Evolutionary conservation across 2,329 filamentous ascomycete genomes (phyloP).

Genomic region (Pochonia chlamydosporia): DNA sequence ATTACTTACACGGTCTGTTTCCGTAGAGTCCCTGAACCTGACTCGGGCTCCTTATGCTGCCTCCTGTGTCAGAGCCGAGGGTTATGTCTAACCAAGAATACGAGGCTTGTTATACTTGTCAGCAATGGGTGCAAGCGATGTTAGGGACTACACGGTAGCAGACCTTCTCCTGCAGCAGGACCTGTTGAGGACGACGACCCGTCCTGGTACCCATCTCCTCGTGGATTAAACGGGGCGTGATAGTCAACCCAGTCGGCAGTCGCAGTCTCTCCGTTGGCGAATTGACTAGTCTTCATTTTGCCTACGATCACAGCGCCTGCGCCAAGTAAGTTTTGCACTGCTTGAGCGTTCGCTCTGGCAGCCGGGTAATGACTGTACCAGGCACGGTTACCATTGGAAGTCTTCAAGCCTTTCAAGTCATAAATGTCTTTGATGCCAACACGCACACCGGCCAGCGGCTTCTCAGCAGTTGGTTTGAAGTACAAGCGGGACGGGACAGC

Average conservation of each 20-base stretch:
- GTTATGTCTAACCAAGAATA: slow-evolving; percentile 41
- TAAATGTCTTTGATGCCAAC: slow-evolving; percentile 56
- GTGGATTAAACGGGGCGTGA: slow-evolving; percentile 34
- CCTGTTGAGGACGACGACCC: slow-evolving; percentile 35
- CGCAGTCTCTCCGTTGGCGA: slow-evolving; percentile 33
- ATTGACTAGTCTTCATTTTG: slow-evolving; percentile 39
- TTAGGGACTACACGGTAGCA: neutral
- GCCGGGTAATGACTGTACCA: slow-evolving; percentile 48
- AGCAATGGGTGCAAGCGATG: neutral
- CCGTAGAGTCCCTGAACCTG: slow-evolving; percentile 38
- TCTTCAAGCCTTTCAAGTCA: slow-evolving; percentile 48
- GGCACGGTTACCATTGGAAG: slow-evolving; percentile 48
- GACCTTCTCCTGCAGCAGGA: slow-evolving; percentile 10
- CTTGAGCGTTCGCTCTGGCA: slow-evolving; percentile 38
- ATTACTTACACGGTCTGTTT: slow-evolving; percentile 31
- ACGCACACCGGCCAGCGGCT: slow-evolving; percentile 50
- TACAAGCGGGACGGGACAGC: slow-evolving; percentile 53
- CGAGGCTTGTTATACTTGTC: slow-evolving; percentile 16
- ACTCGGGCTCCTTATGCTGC: slow-evolving; percentile 39
- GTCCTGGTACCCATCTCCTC: slow-evolving; percentile 41
- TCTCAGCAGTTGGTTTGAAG: slow-evolving; percentile 37
- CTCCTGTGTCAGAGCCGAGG: slow-evolving; percentile 39
- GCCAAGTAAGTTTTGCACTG: slow-evolving; percentile 52
- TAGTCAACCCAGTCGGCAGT: slow-evolving; percentile 39
- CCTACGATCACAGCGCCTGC: slow-evolving; percentile 47